Percentiles rank a stretch among this genome's conserved stretches.
phyloP scores from a whole-genome alignment of 371 early-diverging fungal species.

The Smittium mucronatum region DNA sequence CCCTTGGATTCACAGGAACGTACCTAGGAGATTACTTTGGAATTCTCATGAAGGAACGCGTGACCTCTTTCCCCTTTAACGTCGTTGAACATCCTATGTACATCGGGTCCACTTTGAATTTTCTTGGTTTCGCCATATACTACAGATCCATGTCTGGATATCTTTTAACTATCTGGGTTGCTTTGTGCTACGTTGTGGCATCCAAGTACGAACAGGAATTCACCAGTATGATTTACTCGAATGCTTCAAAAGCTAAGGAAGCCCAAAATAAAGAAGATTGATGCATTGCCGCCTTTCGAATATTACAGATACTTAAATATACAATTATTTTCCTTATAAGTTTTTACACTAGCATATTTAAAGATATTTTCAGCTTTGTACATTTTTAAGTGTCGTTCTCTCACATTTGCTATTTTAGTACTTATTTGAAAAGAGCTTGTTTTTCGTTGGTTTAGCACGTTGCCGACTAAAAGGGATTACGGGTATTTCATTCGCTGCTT shows the following conservation, averaged over 20 bases:
- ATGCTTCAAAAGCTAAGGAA: constrained; percentile 36
- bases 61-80: constrained; percentile 85
- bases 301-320: too few relatives aligned
- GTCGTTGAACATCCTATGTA: constrained; percentile 88
- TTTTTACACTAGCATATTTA: too few relatives aligned
- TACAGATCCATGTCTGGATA: constrained; percentile 49
- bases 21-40: constrained; percentile 84
- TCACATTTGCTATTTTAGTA: too few relatives aligned
- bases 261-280: too few relatives aligned
- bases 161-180: constrained; percentile 51
- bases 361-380: too few relatives aligned
- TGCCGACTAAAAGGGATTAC: too few relatives aligned
- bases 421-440: too few relatives aligned
- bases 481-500: too few relatives aligned
- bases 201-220: constrained; percentile 67
- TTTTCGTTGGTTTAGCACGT: too few relatives aligned
- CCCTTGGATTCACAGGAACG: constrained; percentile 79
- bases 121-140: constrained; percentile 75
- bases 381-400: too few relatives aligned
- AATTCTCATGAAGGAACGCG: constrained; percentile 72
- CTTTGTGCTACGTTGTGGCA: constrained; percentile 58
- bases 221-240: constrained; percentile 63
- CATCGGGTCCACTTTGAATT: constrained; percentile 76
- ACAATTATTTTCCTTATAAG: too few relatives aligned
- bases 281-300: too few relatives aligned